These are phyloP conservation scores for Alternaria sp. DNA, from an alignment of 2,329 filamentous ascomycete genomes.

Conservation along the genomic window DNA sequence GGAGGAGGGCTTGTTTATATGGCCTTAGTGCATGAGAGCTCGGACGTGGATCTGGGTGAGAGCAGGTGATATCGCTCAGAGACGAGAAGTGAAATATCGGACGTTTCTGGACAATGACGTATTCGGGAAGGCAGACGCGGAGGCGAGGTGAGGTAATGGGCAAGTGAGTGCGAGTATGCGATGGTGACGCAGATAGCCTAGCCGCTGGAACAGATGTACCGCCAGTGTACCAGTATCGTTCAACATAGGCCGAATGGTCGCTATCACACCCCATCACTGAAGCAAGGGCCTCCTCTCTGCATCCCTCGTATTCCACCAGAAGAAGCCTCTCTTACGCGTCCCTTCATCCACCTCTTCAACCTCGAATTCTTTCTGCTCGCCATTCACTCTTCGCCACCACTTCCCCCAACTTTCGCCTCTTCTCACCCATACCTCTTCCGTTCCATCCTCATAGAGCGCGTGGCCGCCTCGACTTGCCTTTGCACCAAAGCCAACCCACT, in stretches of 20 bases:
- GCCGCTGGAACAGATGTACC: not conserved
- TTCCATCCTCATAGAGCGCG: conserved; percentile 37
- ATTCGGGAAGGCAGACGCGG: not conserved
- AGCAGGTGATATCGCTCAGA: not conserved
- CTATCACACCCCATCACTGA: not conserved
- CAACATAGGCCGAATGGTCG: not conserved
- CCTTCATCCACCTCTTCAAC: conserved; percentile 36
- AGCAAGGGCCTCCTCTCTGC: conserved; percentile 33
- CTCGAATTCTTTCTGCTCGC: conserved; percentile 31
- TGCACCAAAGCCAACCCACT: conserved; percentile 16
- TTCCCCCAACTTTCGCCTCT: conserved; percentile 32
- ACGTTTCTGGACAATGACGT: not conserved
- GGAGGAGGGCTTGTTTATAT: not conserved
- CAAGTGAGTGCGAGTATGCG: not conserved
- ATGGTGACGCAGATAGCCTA: not conserved
- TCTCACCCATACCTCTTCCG: conserved; percentile 40
- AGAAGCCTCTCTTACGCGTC: conserved; percentile 29
- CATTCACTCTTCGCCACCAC: conserved; percentile 37
- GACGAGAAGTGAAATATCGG: not conserved
- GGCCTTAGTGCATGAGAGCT: not conserved
- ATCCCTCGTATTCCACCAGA: conserved; percentile 25
- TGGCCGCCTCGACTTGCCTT: conserved; percentile 36
- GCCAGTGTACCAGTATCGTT: not conserved
- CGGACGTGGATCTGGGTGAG: not conserved
- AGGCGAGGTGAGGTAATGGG: not conserved